These are phyloP conservation scores for Geoglossum glabrum DNA, from an alignment of 495 filamentous ascomycete genomes.

Conservation along the genomic window DNA sequence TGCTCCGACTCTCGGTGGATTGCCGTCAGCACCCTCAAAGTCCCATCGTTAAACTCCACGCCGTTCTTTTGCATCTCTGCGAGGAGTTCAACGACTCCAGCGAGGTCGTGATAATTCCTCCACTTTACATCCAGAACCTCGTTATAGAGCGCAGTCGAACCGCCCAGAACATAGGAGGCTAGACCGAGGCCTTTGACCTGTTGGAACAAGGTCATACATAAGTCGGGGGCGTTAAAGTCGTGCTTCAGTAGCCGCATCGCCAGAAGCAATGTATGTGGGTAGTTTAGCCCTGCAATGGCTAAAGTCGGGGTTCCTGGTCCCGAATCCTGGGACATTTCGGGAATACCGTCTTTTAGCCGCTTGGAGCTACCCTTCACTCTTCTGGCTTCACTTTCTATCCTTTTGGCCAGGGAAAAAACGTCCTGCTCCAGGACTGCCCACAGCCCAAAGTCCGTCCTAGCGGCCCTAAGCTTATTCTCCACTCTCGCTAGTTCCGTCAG, in stretches of 20 bases:
- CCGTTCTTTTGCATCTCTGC: constrained; percentile 61
- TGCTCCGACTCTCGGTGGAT: not conserved
- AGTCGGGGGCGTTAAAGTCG: constrained; percentile 37
- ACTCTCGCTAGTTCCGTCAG: constrained; percentile 16
- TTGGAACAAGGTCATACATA: constrained; percentile 43
- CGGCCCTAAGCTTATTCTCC: constrained; percentile 25
- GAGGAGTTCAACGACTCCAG: constrained; percentile 38
- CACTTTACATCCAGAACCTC: constrained; percentile 45
- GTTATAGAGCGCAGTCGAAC: constrained; percentile 55
- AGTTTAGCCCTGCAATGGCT: constrained; percentile 40
- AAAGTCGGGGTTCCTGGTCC: constrained; percentile 5
- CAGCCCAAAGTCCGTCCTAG: constrained; percentile 41
- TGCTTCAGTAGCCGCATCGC: constrained; percentile 43
- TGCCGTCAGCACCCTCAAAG: constrained; percentile 26
- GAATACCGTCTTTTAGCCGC: constrained; percentile 18
- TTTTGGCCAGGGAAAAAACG: constrained; percentile 23
- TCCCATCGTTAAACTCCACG: constrained; percentile 37
- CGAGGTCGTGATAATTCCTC: constrained; percentile 38
- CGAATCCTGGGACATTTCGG: constrained; percentile 6
- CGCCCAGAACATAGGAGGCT: constrained; percentile 50
- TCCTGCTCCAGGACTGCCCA: constrained; percentile 52
- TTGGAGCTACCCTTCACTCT: constrained; percentile 8
- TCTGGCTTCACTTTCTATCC: constrained; percentile 10
- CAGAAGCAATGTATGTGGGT: constrained; percentile 40
- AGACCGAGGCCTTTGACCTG: constrained; percentile 50